Evolutionary conservation across 352 stramenopile genomes (phyloP).

Genomic region (Phytophthora idaei): DNA sequence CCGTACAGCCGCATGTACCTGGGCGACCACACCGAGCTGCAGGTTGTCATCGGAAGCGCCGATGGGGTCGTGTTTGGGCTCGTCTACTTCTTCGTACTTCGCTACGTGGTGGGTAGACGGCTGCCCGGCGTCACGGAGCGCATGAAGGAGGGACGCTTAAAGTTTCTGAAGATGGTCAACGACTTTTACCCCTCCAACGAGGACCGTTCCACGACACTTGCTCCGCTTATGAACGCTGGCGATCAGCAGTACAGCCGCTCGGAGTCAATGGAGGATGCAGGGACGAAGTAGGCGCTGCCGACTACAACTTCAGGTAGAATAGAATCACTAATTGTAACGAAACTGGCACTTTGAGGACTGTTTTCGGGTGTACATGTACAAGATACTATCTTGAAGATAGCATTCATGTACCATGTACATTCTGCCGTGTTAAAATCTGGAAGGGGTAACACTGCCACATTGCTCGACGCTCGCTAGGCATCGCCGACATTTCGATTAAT

Average conservation of each 20-base stretch:
- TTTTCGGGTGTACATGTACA: too few relatives aligned
- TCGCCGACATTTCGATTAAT: too few relatives aligned
- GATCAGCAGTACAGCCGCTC: slow-evolving; percentile 24
- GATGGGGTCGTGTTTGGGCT: slow-evolving; percentile 46
- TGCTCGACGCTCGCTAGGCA: too few relatives aligned
- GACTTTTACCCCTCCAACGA: slow-evolving; percentile 39
- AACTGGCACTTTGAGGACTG: too few relatives aligned
- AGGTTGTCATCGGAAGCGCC: slow-evolving; percentile 47
- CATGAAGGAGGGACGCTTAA: slow-evolving; percentile 34
- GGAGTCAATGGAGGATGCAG: slow-evolving; percentile 15
- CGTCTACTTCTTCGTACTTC: slow-evolving; percentile 53
- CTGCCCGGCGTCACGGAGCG: slow-evolving; percentile 31
- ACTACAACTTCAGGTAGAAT: neutral
- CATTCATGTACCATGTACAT: too few relatives aligned
- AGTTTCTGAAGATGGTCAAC: slow-evolving; percentile 42
- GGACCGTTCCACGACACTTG: slow-evolving; percentile 16
- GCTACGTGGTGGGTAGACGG: slow-evolving; percentile 39
- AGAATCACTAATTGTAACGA: neutral
- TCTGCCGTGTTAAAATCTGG: too few relatives aligned
- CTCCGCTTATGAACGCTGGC: slow-evolving; percentile 17
- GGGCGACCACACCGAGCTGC: slow-evolving; percentile 59
- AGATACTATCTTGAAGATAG: too few relatives aligned
- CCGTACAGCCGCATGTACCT: slow-evolving; percentile 68
- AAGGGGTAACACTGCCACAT: too few relatives aligned
- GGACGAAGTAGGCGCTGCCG: neutral